Evolutionary conservation across 768 basidiomycete species (phyloP), one percentile per base, ranked within the genome.

Genomic region (Boletus rufocinnamomeus): DNA sequence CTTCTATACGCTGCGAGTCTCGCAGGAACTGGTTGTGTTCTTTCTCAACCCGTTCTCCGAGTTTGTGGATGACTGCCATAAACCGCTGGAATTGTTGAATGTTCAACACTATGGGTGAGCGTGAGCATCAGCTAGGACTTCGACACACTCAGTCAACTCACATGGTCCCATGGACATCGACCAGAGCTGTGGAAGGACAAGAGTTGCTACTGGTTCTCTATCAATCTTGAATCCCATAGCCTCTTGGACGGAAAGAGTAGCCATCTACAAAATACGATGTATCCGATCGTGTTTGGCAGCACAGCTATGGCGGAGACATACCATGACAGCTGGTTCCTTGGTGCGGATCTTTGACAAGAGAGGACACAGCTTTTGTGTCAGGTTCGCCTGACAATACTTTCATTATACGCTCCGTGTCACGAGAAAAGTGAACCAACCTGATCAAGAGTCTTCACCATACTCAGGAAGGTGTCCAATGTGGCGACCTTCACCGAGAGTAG

Each of bases 181-280:
- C 97, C 97, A 99, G 28, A 95, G 75, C 78, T 96, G 93, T 10
- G 93, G 93, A 14, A 96, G 77, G 32, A 96, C 91, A 44, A 93
- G 79, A 0, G 89, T 91, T 3, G 93, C 93, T 13, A 94, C 91
- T 11, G 95, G 93, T 73, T 95, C 93, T 49, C 94, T 84, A 64
- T 97, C 95, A 2, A 98, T 87, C 70, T 96, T 97, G 64, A 86
- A 82, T 10, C 95, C 95, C 95, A 97, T 98, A 1, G 93, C 93
- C 72, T 95, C 95, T 75, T 98, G 95, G 0, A 98, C 93, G 23
- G 82, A 83, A 44, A 94, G 77, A 0, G 93, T 93, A 3, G 91
- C 90, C 85, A 94, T 89, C 92, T 93, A 61, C 41, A 51, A 27
- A 57, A 43, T 50, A 55, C 25, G 34, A 38, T 58, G 6, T 19